Base-by-base conservation (phyloP, 495 filamentous ascomycete genomes). In the Parathielavia appendiculata region DNA sequence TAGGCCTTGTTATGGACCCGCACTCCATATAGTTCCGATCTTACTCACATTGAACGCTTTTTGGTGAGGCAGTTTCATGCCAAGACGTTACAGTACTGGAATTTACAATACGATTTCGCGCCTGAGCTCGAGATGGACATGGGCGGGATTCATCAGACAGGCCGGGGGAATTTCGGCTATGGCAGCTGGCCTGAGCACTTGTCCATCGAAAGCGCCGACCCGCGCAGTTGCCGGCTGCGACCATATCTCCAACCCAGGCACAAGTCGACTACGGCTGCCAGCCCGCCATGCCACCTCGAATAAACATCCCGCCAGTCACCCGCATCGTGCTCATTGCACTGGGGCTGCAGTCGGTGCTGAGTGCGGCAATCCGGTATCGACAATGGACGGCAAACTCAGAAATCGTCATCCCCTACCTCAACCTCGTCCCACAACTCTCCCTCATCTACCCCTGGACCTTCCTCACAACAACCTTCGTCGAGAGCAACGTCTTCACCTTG, bases 401-500 rank as follows among this genome's bases (percentile, higher is more conserved):
- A 60, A 81, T 86, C 51, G 82, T 89, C 58, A 83, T 92, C 51
- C 89, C 90, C 58, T 96, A 91, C 75, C 81, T 98, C 48, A 87
- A 86, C 35, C 79, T 97, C 49, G 82, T 97, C 38, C 93, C 93
- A 3, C 87, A 88, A 53, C 77, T 82, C 41, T 90, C 90, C 51
- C 74, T 92, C 23, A 82, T 87, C 66, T 96, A 95, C 68, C 93
- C 95, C 2, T 98, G 93, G 93, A 91, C 89, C 5, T 90, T 95
- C 62, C 63, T 92, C 35, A 88, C 88, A 0, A 88, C 93, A 11
- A 89, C 92, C 0, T 81, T 97, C 45, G 90, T 95, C 48, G 93
- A 98, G 72, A 89, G 90, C 71, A 97, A 97, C 67, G 79, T 96
- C 68, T 87, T 96, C 68, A 93, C 90, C 30, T 78, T 97, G 5